Percentiles rank a stretch among this genome's conserved stretches.
phyloP scores from a whole-genome alignment of 768 basidiomycete species.

The Tylopilus felleus region DNA sequence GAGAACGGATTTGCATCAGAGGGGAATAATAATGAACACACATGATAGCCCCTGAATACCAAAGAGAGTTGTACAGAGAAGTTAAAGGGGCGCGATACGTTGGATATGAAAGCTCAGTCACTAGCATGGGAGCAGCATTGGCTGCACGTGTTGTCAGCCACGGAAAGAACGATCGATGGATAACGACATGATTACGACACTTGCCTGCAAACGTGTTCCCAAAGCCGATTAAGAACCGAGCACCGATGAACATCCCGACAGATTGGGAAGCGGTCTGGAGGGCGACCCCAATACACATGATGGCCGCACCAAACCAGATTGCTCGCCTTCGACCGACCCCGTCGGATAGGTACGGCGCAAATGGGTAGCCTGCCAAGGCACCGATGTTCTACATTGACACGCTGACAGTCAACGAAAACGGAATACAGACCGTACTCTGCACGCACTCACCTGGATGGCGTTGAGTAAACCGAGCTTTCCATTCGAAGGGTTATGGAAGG shows the following conservation, averaged over 20 bases:
- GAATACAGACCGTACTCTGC: neutral
- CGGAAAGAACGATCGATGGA: too few species aligned
- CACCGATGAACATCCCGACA: constrained; percentile 79
- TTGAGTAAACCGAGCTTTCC: constrained; percentile 64
- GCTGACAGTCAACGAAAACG: neutral
- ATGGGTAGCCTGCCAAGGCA: constrained; percentile 63
- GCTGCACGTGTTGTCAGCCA: constrained; percentile 31
- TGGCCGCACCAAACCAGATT: constrained; percentile 62
- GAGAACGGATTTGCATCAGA: neutral
- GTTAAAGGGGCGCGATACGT: constrained; percentile 76
- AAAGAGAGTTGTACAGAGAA: constrained; percentile 76
- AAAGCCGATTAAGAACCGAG: constrained; percentile 75
- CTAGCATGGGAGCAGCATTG: constrained; percentile 76
- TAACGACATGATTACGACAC: constrained; percentile 10
- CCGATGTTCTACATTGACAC: constrained; percentile 60
- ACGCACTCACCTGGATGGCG: constrained; percentile 57
- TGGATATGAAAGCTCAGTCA: constrained; percentile 82
- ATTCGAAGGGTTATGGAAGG: constrained; percentile 55
- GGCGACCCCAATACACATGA: constrained; percentile 66
- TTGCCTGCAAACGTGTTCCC: constrained; percentile 66
- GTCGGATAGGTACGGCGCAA: constrained; percentile 70
- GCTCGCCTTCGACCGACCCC: constrained; percentile 63
- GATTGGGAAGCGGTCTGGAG: constrained; percentile 68
- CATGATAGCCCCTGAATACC: constrained; percentile 85
- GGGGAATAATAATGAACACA: constrained; percentile 28